Evolutionary conservation across 495 filamentous ascomycete genomes (phyloP).

Genomic region (Penicillium samsonianum): DNA sequence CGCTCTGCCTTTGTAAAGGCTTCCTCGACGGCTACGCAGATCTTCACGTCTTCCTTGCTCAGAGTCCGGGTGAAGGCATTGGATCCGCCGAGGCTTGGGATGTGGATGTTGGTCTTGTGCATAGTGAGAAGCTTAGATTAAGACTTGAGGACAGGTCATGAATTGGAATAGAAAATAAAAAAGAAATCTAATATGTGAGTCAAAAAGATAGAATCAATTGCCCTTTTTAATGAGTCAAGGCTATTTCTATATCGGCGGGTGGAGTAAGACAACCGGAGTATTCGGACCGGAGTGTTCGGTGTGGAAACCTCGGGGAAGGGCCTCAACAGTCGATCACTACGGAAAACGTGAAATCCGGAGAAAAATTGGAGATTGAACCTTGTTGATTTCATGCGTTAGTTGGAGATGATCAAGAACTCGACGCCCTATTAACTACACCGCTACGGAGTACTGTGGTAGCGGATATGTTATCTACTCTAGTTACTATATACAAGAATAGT

Average conservation of each 20-base stretch:
- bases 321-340: not conserved
- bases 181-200: not conserved
- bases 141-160: not conserved
- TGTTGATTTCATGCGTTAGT: not conserved
- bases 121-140: not conserved
- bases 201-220: not conserved
- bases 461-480: not conserved
- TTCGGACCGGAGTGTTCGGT: slow-evolving; percentile 16
- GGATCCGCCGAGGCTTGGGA: slow-evolving; percentile 2
- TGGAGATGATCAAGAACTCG: not conserved
- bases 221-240: slow-evolving; percentile 3
- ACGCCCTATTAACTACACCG: not conserved
- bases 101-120: slow-evolving; percentile 9
- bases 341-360: not conserved
- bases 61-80: slow-evolving; percentile 20
- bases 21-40: slow-evolving; percentile 23
- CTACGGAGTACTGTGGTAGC: not conserved
- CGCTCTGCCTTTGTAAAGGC: slow-evolving; percentile 26
- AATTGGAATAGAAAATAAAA: not conserved
- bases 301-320: not conserved
- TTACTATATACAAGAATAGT: no score
- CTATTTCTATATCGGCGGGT: slow-evolving; percentile 1
- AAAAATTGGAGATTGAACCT: not conserved
- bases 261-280: slow-evolving; percentile 6
- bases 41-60: slow-evolving; percentile 20